These are phyloP conservation scores for Mucor lusitanicus DNA, from an alignment of 371 early-diverging fungal genomes.

Conservation along the genomic window DNA sequence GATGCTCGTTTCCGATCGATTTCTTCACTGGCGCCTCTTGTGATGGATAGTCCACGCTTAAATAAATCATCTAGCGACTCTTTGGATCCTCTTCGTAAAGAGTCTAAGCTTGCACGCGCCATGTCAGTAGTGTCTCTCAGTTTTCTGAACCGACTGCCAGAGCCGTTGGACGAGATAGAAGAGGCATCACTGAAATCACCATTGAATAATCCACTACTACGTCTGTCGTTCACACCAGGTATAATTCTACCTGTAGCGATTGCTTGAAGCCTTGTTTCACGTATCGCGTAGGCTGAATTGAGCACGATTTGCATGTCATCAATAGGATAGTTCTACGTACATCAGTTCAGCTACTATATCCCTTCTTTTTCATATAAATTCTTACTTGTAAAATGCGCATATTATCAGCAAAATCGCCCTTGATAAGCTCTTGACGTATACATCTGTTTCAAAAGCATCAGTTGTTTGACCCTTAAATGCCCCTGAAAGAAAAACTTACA, in stretches of 20 bases:
- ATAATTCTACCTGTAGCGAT: conserved; percentile 30
- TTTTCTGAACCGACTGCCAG: conserved; percentile 36
- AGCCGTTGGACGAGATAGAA: conserved; percentile 41
- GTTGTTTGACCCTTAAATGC: background rate
- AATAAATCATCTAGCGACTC: conserved; percentile 49
- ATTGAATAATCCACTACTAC: conserved; percentile 30
- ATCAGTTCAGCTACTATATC: conserved; percentile 2
- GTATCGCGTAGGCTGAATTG: conserved; percentile 39
- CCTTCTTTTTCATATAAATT: background rate
- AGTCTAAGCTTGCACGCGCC: conserved; percentile 45
- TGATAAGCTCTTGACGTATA: conserved; percentile 58
- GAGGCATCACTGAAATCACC: conserved; percentile 46
- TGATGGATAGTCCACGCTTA: conserved; percentile 24
- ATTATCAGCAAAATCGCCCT: conserved; percentile 67
- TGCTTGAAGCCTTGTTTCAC: conserved; percentile 41
- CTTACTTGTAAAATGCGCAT: conserved; percentile 63
- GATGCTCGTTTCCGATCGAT: conserved; percentile 37
- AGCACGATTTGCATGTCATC: conserved; percentile 51
- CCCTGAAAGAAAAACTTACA: conserved; percentile 46
- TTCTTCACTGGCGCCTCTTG: conserved; percentile 19
- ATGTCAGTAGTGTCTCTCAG: conserved; percentile 47
- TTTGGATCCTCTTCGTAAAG: conserved; percentile 41
- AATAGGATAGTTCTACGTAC: conserved; percentile 51
- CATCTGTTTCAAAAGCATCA: conserved; percentile 37
- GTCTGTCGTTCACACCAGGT: conserved; percentile 41